Evolutionary conservation across 2,329 filamentous ascomycete species (phyloP), one percentile per base, ranked within the genome.

Genomic region (Simplicillium aogashimaense): DNA sequence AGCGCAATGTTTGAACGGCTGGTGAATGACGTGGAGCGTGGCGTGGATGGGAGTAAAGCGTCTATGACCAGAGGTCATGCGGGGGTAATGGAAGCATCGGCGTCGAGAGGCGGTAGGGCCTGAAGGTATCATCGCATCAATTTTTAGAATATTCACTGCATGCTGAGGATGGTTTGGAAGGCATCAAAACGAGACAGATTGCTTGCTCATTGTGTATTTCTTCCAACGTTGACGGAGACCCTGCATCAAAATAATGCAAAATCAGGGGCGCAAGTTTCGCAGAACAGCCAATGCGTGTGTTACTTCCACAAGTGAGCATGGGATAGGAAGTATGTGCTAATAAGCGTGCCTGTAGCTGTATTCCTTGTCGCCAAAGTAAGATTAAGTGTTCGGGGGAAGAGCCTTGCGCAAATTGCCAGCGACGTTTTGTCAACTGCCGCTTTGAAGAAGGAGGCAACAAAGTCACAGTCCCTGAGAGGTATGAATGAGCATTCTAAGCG

Each of bases 361-460:
- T 53, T 37, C 42, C 51, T 2, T 60, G 57, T 37, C 54, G 57
- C 6, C 53, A 58, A 25, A 57, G 56, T 42, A 60, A 60, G 44
- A 57, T 60, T 25, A 60, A 59, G 46, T 60, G 57, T 16, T 58
- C 56, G 2, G 57, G 57, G n/a, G 43, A 51, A 4, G 49, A 58
- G 7, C 57, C 57, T 5, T 60, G 57, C 30, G 43, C 47, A 18
- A 59, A 58, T 8, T 60, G 57, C 33, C 50, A 51, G 29, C 50
- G 57, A 6, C 57, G 57, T 1, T 35, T 42, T 2, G 39, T 60
- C 2, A 45, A 45, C 17, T 64, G 60, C 37, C 53, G 42, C 5
- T 64, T 61, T 29, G 45, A 49, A 3, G 56, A 60, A 6, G 49
- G 43, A 1, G 47, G 47, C 4, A 49, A 43, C 29, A 60, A 53